Evolutionary conservation across 768 basidiomycete species (phyloP), one percentile per base, ranked within the genome.

Genomic region (Cubamyces sp.): DNA sequence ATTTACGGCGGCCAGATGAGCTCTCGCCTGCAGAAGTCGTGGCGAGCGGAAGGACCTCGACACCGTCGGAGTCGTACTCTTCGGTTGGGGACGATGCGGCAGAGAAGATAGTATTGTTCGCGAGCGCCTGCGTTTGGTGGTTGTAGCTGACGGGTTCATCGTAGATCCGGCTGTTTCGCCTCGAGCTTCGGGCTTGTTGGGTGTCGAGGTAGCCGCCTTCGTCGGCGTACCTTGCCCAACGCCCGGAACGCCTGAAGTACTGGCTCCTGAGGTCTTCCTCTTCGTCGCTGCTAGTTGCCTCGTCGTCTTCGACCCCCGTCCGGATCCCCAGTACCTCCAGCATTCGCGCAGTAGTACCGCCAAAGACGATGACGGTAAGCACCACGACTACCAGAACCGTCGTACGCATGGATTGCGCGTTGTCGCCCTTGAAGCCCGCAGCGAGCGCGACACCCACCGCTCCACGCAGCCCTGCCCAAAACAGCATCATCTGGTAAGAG

Each of bases 401-500:
- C 48, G 88, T 97, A 37, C 95, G 82, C 54, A 99, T 82, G 42
- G 92, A 93, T 68, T 93, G 87, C 0, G 94, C 94, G 70, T 96
- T 96, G 28, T 86, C 82, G n/a, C 97, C 96, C 60, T 88, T 88
- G 81, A 99, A 96, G 2, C 96, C 96, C 1, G 94, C 92, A 1
- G 97, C 97, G 30, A 99, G 85, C 3, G 97, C 97, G 21, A 99
- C 97, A 41, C 97, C 97, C 45, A 99, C 97, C 0, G 97, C 97
- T 39, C 97, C 97, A 28, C 97, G 82, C 56, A 99, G 78, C 5
- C 96, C 96, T 1, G 96, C 96, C 97, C 96, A 99, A 77, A 98
- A 98, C 16, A 98, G 78, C 95, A 98, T 97, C 93, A 98, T 96
- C 69, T 98, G 96, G 71, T 99, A 98, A 12, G 94, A 95, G 74